A percentile compares a stretch with the other conserved stretches of the same genome.
phyloP scores from a whole-genome alignment of 441 rosid genomes.

The Erodium texanum region DNA sequence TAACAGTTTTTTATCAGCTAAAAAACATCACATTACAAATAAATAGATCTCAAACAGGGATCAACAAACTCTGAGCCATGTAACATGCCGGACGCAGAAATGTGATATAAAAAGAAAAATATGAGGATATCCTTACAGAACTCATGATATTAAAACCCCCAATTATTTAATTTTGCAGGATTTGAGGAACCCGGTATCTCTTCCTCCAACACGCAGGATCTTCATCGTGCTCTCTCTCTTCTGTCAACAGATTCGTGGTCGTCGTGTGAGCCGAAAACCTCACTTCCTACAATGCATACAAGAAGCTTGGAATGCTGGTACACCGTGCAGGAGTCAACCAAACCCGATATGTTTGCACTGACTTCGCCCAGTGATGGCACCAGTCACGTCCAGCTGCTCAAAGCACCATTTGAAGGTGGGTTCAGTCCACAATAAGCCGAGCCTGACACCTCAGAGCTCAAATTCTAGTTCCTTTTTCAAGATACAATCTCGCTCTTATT shows the following conservation, averaged over 20 bases:
- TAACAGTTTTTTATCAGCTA: too few relatives aligned
- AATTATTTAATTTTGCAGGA: constrained; percentile 30
- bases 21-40: too few relatives aligned
- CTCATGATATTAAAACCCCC: too few relatives aligned
- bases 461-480: too few relatives aligned
- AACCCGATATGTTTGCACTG: constrained; percentile 17
- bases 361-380: constrained; percentile 23
- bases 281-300: constrained; percentile 33
- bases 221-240: constrained; percentile 99
- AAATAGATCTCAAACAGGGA: too few relatives aligned
- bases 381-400: constrained; percentile 33
- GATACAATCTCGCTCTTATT: too few relatives aligned
- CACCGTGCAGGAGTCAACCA: constrained; percentile 30
- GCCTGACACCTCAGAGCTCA: background rate
- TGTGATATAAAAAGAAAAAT: too few relatives aligned
- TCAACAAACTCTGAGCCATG: too few relatives aligned
- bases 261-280: constrained; percentile 39
- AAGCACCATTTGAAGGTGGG: constrained; percentile 34
- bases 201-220: constrained; percentile 35
- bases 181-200: constrained; percentile 46
- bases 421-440: constrained; percentile 31
- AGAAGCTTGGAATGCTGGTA: constrained; percentile 41
- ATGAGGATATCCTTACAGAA: too few relatives aligned
- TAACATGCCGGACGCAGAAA: too few relatives aligned
- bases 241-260: constrained; percentile 78